Evolutionary conservation across 2,329 filamentous ascomycete genomes (phyloP), one percentile per base, ranked within the genome.

Genomic region (Sarocladiaceae sp.): DNA sequence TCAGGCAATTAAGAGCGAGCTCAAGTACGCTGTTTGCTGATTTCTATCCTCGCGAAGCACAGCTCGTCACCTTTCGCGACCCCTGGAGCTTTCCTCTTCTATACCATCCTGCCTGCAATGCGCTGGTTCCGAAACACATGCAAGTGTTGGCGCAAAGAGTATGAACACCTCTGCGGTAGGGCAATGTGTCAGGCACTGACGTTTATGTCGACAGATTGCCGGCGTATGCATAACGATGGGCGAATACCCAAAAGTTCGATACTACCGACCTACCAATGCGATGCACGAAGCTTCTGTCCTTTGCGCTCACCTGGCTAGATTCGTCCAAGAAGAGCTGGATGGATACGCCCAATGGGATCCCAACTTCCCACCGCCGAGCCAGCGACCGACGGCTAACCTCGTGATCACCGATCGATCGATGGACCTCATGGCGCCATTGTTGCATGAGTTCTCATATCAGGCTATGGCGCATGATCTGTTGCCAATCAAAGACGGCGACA

Each of bases 371-470:
- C 86, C 90, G 1, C 81, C 73, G n/a, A 80, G 80, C 7, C 76
- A 80, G 42, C 74, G 91, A 44, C 91, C 90, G 6, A 83, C 87
- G 51, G 88, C 88, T 31, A 80, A 89, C 1, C 76, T 98, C 1
- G 72, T 95, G 56, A 85, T 98, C 49, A 87, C 89, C 1, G 93
- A 97, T 62, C 80, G 93, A 49, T 88, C 89, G 6, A 93, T 98
- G 85, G 93, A 98, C 61, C 66, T 96, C 3, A 80, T 85, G 67
- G 83, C 91, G 0, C 93, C 93, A 1, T 67, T 97, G 10, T 60
- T 97, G 3, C 93, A 98, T 65, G 93, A 98, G 58, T 96, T 98
- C 60, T 96, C 93, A 11, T 98, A 97, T 61, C 93, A 98, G 64
- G 89, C 93, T 42, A 97, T 98, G 91, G 91, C 88, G 3, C 88